Evolutionary conservation across 441 rosid species (phyloP), one percentile per base, ranked within the genome.

Genomic region (Brassica hybrid): DNA sequence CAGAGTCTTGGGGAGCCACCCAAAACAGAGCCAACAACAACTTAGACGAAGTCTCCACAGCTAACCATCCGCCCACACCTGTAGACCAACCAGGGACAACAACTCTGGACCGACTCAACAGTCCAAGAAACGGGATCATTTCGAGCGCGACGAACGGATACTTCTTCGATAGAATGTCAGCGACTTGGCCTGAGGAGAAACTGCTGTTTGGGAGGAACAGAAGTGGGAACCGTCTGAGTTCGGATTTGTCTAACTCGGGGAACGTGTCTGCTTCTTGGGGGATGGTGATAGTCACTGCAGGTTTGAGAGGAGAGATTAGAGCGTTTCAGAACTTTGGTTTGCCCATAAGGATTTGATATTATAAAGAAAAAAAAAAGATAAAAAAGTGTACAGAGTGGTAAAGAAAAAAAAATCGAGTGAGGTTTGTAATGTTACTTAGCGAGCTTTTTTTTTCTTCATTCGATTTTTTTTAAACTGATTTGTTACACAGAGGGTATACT

Each of bases 161-260:
- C 81, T 94, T 91, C 83, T 94, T 88, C 58, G 98, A 96, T 79
- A 90, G 98, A 80, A 92, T 91, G 67, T 89, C 96, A 8, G 90
- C 97, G n/a, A 92, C 97, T 8, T 96, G 98, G 99, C 98, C 97
- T 0, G 99, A 96, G 79, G 99, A 96, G 78, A 96, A 88, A 60
- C 93, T 72, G 18, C 3, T 78, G 72, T 84, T 90, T 9, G 84
- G 88, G 16, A 86, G 83, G 83, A 86, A 74, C 67, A n/a, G 80
- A 67, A n/a, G 77, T 59, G 72, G 87, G 69, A 78, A 90, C 54
- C 80, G 80, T n/a, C 75, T 78, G 27, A 90, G 94, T 34, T 21
- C 87, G 19, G 99, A 96, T 76, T 56, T 87, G 67, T 75, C 87
- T 6, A 65, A 19, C 69, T 38, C 69, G 3, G 69, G 54, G 32